Evolutionary conservation across 202 grass and related monocot genomes (phyloP).

Genomic region (Setaria italica): DNA sequence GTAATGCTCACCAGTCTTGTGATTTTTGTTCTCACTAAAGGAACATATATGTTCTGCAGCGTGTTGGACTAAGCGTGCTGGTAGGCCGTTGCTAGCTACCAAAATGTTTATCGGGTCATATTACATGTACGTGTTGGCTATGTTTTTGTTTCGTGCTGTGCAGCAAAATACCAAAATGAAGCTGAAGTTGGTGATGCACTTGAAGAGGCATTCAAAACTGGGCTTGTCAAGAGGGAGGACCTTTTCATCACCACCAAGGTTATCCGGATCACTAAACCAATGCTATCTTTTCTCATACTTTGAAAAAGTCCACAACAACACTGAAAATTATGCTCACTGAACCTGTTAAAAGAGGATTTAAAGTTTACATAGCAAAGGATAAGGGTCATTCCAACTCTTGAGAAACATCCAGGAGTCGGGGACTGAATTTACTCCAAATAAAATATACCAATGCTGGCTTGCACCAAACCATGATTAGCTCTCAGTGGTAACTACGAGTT

Average conservation of each 20-base stretch:
- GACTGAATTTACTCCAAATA: not conserved
- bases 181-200: constrained; percentile 85
- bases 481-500: too few relatives aligned
- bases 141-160: not conserved
- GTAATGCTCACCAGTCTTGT: too few relatives aligned
- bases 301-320: not conserved
- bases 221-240: constrained; percentile 84
- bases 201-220: constrained; percentile 69
- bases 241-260: constrained; percentile 82
- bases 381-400: not conserved
- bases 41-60: too few relatives aligned
- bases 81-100: too few relatives aligned
- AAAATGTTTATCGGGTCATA: not conserved
- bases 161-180: constrained; percentile 95
- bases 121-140: too few relatives aligned
- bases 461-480: too few relatives aligned
- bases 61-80: too few relatives aligned
- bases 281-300: not conserved
- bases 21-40: too few relatives aligned
- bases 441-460: too few relatives aligned
- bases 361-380: not conserved
- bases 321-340: not conserved
- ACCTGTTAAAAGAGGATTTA: not conserved
- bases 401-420: not conserved
- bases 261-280: not conserved